phyloP scores from a whole-genome alignment of 805 yeast genomes.

The Metschnikowia noctiluminum region DNA sequence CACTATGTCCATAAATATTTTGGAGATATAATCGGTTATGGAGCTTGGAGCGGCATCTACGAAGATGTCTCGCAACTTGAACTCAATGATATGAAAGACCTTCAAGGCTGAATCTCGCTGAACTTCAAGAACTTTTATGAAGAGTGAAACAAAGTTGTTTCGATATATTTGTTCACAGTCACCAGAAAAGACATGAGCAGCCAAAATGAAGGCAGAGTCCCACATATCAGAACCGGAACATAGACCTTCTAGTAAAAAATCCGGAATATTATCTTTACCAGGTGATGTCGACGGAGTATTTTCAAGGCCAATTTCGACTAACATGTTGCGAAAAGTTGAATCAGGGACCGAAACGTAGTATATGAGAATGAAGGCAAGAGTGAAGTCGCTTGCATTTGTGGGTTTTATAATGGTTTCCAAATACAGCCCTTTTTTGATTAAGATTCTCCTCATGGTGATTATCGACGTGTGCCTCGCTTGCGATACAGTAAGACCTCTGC shows the following conservation, averaged over 20 bases:
- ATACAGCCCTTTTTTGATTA: neutral
- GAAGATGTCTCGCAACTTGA: slow-evolving; percentile 25
- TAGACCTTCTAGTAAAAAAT: slow-evolving; percentile 26
- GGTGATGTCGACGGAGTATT: slow-evolving; percentile 7
- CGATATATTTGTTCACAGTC: slow-evolving; percentile 29
- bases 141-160: slow-evolving; percentile 28
- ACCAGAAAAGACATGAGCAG: slow-evolving; percentile 28
- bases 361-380: slow-evolving; percentile 25
- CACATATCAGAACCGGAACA: slow-evolving; percentile 19
- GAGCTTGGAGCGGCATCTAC: slow-evolving; percentile 27
- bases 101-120: slow-evolving; percentile 22
- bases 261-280: slow-evolving; percentile 26
- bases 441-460: neutral
- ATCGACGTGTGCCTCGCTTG: slow-evolving; percentile 51
- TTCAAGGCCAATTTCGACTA: slow-evolving; percentile 22
- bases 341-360: slow-evolving; percentile 30
- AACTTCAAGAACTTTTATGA: slow-evolving; percentile 23
- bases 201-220: slow-evolving; percentile 25
- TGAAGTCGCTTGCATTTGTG: neutral
- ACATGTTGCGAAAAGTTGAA: slow-evolving; percentile 22
- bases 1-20: slow-evolving; percentile 22
- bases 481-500: slow-evolving; percentile 59
- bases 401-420: neutral
- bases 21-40: slow-evolving; percentile 26
- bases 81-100: slow-evolving; percentile 31